Evolutionary conservation across 1,284 basidiomycete species (phyloP).

Genomic region (Fomes fomentarius): DNA sequence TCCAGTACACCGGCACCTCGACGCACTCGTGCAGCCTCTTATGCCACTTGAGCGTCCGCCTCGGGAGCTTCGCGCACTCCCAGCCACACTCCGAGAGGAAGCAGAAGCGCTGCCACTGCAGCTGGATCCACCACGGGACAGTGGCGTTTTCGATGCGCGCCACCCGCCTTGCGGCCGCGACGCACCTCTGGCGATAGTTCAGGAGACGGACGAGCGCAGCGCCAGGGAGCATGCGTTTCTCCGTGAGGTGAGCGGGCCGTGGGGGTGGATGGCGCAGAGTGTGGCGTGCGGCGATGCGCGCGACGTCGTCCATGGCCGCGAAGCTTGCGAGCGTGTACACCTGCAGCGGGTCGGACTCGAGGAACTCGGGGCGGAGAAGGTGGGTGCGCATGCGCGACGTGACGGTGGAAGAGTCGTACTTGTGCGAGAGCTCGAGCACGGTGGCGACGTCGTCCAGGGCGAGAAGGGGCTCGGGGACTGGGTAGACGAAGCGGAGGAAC

Average conservation of each 20-base stretch:
- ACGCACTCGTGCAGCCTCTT: slow-evolving; percentile 1
- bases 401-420: slow-evolving; percentile 11
- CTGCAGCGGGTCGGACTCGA: slow-evolving; percentile 34
- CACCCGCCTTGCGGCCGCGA: slow-evolving; percentile 6
- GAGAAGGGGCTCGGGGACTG: slow-evolving; percentile 13
- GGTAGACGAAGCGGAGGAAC: slow-evolving; percentile 21
- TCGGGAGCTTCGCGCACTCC: slow-evolving; percentile 6
- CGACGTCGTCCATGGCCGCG: slow-evolving; percentile 11
- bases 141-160: background rate
- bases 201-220: slow-evolving; percentile 5
- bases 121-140: slow-evolving; percentile 19
- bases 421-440: slow-evolving; percentile 13
- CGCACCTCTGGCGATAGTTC: slow-evolving; percentile 8
- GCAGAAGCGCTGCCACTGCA: slow-evolving; percentile 19
- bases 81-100: slow-evolving; percentile 15
- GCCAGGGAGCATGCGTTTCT: slow-evolving; percentile 2
- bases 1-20: slow-evolving; percentile 15
- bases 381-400: slow-evolving; percentile 8
- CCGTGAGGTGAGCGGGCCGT: slow-evolving; percentile 4
- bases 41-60: slow-evolving; percentile 9
- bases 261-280: slow-evolving; percentile 9
- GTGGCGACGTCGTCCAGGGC: slow-evolving; percentile 9
- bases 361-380: slow-evolving; percentile 27
- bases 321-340: slow-evolving; percentile 37
- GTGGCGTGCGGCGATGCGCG: slow-evolving; percentile 12